Conservation (phyloP, 78 protist genomes). For the Speleostelium caveatum region DNA sequence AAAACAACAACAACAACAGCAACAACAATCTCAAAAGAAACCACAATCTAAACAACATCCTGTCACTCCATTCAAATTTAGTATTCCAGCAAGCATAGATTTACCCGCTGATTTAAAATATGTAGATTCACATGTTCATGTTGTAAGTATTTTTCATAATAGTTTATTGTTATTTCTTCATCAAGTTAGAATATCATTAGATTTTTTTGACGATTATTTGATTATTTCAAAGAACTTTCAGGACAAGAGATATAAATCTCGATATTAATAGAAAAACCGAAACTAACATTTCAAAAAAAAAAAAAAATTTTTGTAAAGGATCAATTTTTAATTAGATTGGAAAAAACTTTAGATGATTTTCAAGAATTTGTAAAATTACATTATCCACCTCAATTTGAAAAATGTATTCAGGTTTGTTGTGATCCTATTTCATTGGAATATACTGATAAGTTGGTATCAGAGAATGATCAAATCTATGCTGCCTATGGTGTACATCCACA, state of each 20-base stretch:
- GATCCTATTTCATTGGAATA: constrained; percentile 67
- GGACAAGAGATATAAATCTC: too few species aligned
- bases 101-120: constrained; percentile 45
- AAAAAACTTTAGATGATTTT: constrained; percentile 21
- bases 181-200: neutral
- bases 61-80: neutral
- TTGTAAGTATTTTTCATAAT: neutral
- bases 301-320: constrained; percentile 27
- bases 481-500: constrained; percentile 88
- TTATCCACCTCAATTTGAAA: constrained; percentile 71
- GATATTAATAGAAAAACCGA: too few species aligned
- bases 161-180: neutral
- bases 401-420: constrained; percentile 67
- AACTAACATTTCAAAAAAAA: too few species aligned
- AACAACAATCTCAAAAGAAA: neutral
- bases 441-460: constrained; percentile 18
- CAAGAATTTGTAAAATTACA: neutral
- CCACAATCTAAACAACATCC: neutral
- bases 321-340: constrained; percentile 37
- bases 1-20: neutral
- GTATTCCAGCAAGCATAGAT: constrained; percentile 20
- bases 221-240: too few species aligned
- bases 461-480: constrained; percentile 37
- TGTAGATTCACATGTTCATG: constrained; percentile 65
- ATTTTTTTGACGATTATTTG: neutral